Evolutionary conservation across 345 rosid species (phyloP), one percentile per base, ranked within the genome.

Genomic region (Euphorbia lathyris): DNA sequence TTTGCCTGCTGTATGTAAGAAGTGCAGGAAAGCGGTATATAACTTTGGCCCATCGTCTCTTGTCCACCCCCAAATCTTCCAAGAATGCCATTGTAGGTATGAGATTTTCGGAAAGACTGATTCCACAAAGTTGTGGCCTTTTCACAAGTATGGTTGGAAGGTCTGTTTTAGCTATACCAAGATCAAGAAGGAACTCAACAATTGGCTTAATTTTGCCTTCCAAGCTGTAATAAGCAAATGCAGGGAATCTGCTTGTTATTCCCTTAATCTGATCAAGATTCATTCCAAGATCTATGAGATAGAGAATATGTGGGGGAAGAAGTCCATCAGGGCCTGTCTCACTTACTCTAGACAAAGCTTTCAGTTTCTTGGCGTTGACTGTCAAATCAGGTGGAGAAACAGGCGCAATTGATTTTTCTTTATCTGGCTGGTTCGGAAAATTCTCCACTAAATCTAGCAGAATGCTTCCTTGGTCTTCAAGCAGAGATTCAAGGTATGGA

Each of bases 121-220:
- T 86, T 69, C 97, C 98, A 55, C 96, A 91, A 0, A 93, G 70
- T 74, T 93, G 98, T 48, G 98, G 97, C 57, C 97, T 84, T 82
- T 87, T 93, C 64, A 74, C 67, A 53, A 93, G 83, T 70, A 90
- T 86, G 38, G 73, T 73, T 0, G 87, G 83, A 68, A 93, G 85
- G 30, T 86, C 83, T 50, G 92, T 83, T 63, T 87, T 90, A 6
- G 92, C 79, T 11, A 93, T 74, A 9, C 98, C 98, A 14, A 90
- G 93, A 76, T 84, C 82, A 50, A 93, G 81, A 66, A 93, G 92
- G 69, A 93, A 93, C 61, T 93, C 91, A 1, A 93, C 92, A n/a
- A 84, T 76, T 0, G 97, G 98, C 82, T 85, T 93, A 80, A 93
- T 87, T 73, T 93, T 90, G 5, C 92, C 86, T 30, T 90, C 97